Conservation (phyloP, 2,329 filamentous ascomycete species). For the Onygena corvina region DNA sequence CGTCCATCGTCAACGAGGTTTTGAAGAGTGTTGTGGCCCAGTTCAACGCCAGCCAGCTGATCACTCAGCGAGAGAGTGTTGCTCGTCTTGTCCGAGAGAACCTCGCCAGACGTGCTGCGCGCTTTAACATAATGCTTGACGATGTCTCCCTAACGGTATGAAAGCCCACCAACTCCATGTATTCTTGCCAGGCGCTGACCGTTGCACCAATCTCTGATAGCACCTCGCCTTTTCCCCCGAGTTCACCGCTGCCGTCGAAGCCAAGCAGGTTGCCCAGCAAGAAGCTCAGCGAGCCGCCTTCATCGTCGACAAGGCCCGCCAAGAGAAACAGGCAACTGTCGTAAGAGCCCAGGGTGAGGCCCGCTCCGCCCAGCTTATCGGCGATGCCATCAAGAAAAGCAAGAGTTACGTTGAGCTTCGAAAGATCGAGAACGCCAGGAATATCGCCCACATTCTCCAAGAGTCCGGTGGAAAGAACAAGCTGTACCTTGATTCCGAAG, state of each 20-base stretch:
- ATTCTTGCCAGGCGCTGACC: not conserved
- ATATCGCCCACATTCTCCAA: constrained; percentile 78
- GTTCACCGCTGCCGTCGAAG: constrained; percentile 57
- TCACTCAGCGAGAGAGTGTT: constrained; percentile 97
- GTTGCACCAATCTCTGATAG: constrained; percentile 25
- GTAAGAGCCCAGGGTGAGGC: constrained; percentile 98
- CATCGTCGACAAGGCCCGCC: constrained; percentile 94
- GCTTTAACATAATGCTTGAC: constrained; percentile 95
- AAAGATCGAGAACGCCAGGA: constrained; percentile 91
- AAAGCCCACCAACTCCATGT: not conserved
- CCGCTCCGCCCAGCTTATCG: constrained; percentile 91
- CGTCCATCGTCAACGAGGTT: constrained; percentile 97
- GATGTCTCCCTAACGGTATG: constrained; percentile 91
- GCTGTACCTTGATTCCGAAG: constrained; percentile 82
- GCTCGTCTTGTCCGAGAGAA: constrained; percentile 85
- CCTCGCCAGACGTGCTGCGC: constrained; percentile 73
- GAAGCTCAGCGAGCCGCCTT: constrained; percentile 96
- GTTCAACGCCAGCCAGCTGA: constrained; percentile 96
- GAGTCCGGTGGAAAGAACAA: constrained; percentile 81
- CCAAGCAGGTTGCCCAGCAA: constrained; percentile 64
- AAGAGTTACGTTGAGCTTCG: constrained; percentile 92
- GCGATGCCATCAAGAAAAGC: constrained; percentile 99
- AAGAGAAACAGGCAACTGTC: constrained; percentile 98
- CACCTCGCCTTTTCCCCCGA: constrained; percentile 58
- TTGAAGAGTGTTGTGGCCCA: constrained; percentile 97